phyloP scores from a whole-genome alignment of 169 alveolate species.

The Eimeria tenella region DNA sequence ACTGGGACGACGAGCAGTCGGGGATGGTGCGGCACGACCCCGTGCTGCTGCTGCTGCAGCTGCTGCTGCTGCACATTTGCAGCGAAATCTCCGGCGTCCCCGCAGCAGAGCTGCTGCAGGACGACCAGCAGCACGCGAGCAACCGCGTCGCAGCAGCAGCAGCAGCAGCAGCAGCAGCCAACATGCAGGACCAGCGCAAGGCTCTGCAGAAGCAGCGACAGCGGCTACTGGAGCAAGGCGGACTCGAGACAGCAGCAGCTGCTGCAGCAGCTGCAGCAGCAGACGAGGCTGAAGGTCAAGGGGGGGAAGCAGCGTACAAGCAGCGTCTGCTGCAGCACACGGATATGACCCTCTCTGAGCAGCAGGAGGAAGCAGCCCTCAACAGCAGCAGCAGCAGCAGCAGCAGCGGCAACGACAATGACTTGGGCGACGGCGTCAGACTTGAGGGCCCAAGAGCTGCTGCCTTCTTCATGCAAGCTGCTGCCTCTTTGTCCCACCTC shows the following conservation, averaged over 20 bases:
- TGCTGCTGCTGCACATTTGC: constrained; percentile 57
- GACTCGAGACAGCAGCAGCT: constrained; percentile 49
- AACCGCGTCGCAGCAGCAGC: constrained; percentile 15
- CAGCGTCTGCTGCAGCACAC: constrained; percentile 54
- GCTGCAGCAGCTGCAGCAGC: constrained; percentile 51
- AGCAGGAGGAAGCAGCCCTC: background rate
- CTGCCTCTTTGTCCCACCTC: constrained; percentile 40
- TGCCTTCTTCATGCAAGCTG: constrained; percentile 48
- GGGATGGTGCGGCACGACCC: constrained; percentile 62
- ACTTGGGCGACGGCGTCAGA: constrained; percentile 29
- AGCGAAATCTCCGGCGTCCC: constrained; percentile 30
- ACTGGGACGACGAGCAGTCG: constrained; percentile 4
- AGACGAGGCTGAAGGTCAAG: background rate
- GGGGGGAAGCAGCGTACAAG: constrained; percentile 25
- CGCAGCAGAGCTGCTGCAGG: constrained; percentile 43
- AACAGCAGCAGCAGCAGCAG: constrained; percentile 11
- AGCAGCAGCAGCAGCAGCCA: constrained; percentile 67
- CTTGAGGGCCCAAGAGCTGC: constrained; percentile 55
- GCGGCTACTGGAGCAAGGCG: constrained; percentile 18
- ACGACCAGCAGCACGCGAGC: background rate
- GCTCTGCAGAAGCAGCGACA: constrained; percentile 59
- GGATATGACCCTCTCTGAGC: background rate
- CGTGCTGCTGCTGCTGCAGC: constrained; percentile 67
- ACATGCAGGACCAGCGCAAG: constrained; percentile 15
- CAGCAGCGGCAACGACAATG: constrained; percentile 18